Conservation (phyloP, 257 asterid species). For the Nicotiana tomentosiformis region DNA sequence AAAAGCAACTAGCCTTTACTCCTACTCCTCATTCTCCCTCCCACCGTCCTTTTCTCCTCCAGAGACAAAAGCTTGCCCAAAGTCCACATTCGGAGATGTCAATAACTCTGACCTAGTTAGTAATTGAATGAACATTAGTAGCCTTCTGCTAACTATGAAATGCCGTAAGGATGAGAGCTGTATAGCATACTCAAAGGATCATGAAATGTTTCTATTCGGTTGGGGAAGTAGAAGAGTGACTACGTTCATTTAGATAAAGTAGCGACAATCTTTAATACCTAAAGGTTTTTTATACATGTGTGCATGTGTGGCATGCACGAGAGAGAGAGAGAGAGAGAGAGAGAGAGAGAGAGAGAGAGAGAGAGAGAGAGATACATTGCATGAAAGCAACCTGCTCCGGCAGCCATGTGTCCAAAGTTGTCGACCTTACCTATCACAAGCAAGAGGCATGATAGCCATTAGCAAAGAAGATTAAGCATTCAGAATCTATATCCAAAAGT, state of each 20-base stretch:
- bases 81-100: neutral
- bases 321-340: no score
- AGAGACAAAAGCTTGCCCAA: neutral
- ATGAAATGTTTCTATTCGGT: neutral
- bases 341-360: neutral
- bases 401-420: conserved; percentile 92
- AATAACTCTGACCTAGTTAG: neutral
- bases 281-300: neutral
- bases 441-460: conserved; percentile 2
- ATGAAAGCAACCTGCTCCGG: conserved; percentile 85
- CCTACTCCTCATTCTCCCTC: neutral
- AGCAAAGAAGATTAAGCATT: neutral
- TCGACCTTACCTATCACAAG: conserved; percentile 73
- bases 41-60: neutral
- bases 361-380: conserved; percentile 55
- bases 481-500: neutral
- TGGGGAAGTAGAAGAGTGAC: neutral
- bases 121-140: neutral
- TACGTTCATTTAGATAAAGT: neutral
- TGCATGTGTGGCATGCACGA: neutral
- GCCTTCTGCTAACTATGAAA: neutral
- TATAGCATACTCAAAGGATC: neutral
- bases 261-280: neutral
- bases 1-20: neutral
- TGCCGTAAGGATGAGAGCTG: neutral